Evolutionary conservation across 1,284 basidiomycete species (phyloP), one percentile per base, ranked within the genome.

Genomic region (Gomphus sp.): DNA sequence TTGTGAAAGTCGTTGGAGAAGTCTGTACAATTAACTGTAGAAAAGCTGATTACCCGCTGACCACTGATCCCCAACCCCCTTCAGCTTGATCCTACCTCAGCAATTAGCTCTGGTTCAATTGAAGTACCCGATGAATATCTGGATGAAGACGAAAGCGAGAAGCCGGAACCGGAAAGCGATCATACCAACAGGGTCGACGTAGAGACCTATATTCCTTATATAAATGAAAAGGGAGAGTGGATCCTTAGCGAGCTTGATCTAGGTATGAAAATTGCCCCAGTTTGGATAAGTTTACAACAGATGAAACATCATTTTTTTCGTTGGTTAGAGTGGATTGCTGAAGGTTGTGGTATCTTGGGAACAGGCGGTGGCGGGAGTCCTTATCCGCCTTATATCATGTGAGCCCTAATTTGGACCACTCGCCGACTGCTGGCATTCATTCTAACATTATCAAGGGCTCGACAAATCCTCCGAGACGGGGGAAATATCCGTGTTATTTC

Each of bases 311-410:
- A 1, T n/a, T n/a, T 9, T 43, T 6, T 16, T 18, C 41, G 16
- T 22, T 25, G 18, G 18, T 62, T 70, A 65, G 77, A 77, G 61
- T 81, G 78, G 78, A 78, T 82, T 55, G 74, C 78, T 1, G 73
- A 76, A 37, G 79, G 80, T 7, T 81, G 79, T 62, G 80, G 78
- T 55, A 72, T 81, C 36, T 67, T 82, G 5, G 80, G 80, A 1
- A 77, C 75, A 14, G 80, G 80, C 2, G 80, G 80, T 10, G 80
- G 80, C 4, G 80, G 80, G 4, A 76, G 77, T 0, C 74, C 80
- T 0, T 79, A 79, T 61, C 75, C 76, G 11, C 69, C 73, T 9
- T 80, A 75, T 65, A 63, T 80, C 18, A 73, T 75, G 62, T 53
- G 41, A 33, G 49, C 41, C 37, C 37, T 25, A 3, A 7, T 18